Base-by-base conservation (phyloP, 2,329 filamentous ascomycete genomes). In the Fusarium denticulatum region DNA sequence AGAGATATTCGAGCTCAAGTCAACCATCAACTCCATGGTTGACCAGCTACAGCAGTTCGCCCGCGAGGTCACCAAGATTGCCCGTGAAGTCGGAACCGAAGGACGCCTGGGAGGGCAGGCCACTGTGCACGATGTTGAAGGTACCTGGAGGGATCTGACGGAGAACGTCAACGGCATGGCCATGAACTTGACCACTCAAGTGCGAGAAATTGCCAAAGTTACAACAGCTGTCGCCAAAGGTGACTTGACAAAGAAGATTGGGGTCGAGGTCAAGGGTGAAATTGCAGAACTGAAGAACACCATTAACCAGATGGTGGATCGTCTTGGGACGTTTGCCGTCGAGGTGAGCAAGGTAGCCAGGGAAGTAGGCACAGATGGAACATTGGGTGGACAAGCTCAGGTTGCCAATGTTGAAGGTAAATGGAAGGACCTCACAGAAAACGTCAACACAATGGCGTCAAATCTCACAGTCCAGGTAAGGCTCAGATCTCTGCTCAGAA, bases 1-100 rank as follows among this genome's bases (percentile, higher is more conserved):
- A 83, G 96, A 96, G 87, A 98, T 95, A 79, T 93, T 91, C 80
- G 94, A 94, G 85, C 92, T 99, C 80, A 99, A 99, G 84, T 95
- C 95, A 68, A 98, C 96, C 52, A 99, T 98, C 86, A 99, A 99
- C 84, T 96, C 94, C 81, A 99, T 99, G 96, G 96, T 99, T 75
- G 96, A 98, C 82, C 96, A 98, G 82, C 87, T 99, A 65, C 94
- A 97, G 80, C 95, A 98, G 80, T 98, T 98, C 81, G 96, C 96
- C 15, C 93, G 95, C 80, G 96, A 98, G 85, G 96, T 99, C 77
- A 98, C 96, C 42, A 97, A 96, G 83, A 93, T 99, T 79, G 96
- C 96, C 42, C 93, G 94, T 81, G 96, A 98, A 83, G 96, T 98
- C 87, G 96, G 96, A 69, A 98, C 96, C 3, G 96, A 99, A 82